These are phyloP conservation scores for Macrotyloma uniflorum DNA, from an alignment of 306 rosid genomes.

Conservation along the genomic window DNA sequence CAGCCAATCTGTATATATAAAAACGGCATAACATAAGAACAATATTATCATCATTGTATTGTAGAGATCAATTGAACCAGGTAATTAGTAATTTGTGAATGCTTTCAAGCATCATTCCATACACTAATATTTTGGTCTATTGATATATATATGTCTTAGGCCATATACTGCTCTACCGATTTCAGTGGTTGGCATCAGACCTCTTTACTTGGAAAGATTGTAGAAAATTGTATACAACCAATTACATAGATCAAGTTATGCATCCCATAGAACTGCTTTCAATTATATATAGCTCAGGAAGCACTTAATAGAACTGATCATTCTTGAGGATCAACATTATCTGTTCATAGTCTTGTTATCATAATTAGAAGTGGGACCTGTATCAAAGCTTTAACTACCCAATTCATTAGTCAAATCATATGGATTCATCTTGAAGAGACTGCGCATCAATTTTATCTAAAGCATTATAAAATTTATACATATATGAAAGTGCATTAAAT, in stretches of 20 bases:
- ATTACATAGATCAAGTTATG: constrained; percentile 46
- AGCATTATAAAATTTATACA: constrained; percentile 46
- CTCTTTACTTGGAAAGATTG: constrained; percentile 41
- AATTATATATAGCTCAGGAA: constrained; percentile 54
- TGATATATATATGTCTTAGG: constrained; percentile 31
- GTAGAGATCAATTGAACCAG: neutral
- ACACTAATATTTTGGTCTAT: constrained; percentile 29
- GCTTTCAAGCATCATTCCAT: constrained; percentile 14
- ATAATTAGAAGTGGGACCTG: constrained; percentile 76
- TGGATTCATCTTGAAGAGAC: constrained; percentile 45
- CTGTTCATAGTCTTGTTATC: constrained; percentile 73
- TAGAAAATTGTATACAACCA: constrained; percentile 40
- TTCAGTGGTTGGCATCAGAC: constrained; percentile 41
- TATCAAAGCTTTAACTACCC: constrained; percentile 74
- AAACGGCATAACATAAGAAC: neutral
- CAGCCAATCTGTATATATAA: no score
- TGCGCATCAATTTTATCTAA: constrained; percentile 34
- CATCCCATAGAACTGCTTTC: constrained; percentile 51
- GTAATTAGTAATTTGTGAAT: constrained; percentile 20
- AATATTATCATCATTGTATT: neutral
- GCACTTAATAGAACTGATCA: constrained; percentile 51
- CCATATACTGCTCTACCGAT: constrained; percentile 38
- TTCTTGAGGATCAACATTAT: constrained; percentile 58
- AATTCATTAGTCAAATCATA: constrained; percentile 74
- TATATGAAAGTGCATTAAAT: constrained; percentile 53